phyloP scores from a whole-genome alignment of 441 rosid species.

The Adansonia gregorii region DNA sequence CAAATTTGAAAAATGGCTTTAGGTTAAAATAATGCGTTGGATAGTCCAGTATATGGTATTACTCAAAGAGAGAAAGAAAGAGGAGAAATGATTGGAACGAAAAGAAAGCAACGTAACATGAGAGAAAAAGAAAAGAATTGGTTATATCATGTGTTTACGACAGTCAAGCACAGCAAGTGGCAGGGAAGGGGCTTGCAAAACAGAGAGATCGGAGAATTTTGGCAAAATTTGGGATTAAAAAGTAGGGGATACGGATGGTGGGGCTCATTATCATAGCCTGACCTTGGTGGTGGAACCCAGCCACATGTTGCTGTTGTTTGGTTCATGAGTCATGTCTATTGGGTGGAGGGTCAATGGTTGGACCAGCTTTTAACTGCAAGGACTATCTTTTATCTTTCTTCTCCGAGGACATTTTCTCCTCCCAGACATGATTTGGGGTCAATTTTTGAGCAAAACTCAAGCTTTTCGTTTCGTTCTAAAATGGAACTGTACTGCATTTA shows the following conservation, averaged over 20 bases:
- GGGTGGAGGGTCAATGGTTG: constrained; percentile 32
- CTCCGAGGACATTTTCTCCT: not conserved
- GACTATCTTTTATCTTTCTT: constrained; percentile 19
- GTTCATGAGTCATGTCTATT: not conserved
- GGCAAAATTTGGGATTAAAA: not conserved
- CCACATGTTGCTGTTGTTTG: constrained; percentile 18
- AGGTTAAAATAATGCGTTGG: no score
- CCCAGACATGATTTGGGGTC: not conserved
- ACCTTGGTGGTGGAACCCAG: constrained; percentile 33
- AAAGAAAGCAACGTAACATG: constrained; percentile 38
- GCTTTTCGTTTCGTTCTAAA: not conserved
- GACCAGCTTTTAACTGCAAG: constrained; percentile 20
- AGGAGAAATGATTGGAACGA: constrained; percentile 38
- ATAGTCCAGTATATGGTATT: not conserved
- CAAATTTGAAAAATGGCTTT: no score
- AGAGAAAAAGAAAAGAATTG: not conserved
- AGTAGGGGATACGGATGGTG: not conserved
- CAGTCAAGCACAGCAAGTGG: constrained; percentile 1
- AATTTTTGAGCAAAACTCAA: not conserved
- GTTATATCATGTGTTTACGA: not conserved
- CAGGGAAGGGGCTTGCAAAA: not conserved
- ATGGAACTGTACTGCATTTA: not conserved
- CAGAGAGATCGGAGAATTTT: not conserved
- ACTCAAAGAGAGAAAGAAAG: not conserved
- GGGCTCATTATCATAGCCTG: not conserved